phyloP scores from a whole-genome alignment of 2,329 filamentous ascomycete genomes.

The Aspergillus alliaceus region DNA sequence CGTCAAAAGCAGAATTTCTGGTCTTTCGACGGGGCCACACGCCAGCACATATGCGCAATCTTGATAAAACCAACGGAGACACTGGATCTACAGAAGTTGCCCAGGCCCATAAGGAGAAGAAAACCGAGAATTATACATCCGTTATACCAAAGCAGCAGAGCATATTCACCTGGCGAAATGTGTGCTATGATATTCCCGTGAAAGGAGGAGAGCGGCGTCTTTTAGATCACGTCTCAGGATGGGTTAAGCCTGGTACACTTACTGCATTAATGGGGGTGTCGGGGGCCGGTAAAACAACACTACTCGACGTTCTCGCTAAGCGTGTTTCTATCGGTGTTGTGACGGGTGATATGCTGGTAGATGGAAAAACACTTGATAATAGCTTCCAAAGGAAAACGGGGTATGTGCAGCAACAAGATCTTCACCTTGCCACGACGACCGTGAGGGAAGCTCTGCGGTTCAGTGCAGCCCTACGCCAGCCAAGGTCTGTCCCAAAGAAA shows the following conservation, averaged over 20 bases:
- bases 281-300: slow-evolving; percentile 63
- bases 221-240: slow-evolving; percentile 56
- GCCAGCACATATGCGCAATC: slow-evolving; percentile 36
- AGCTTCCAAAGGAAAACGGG: slow-evolving; percentile 66
- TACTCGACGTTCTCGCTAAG: slow-evolving; percentile 59
- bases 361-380: slow-evolving; percentile 56
- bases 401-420: slow-evolving; percentile 69
- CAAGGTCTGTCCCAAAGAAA: slow-evolving; percentile 63
- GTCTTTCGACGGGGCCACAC: slow-evolving; percentile 63
- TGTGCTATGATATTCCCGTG: slow-evolving; percentile 55
- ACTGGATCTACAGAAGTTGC: slow-evolving; percentile 15
- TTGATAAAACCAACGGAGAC: slow-evolving; percentile 24
- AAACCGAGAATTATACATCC: slow-evolving; percentile 17
- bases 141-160: slow-evolving; percentile 37
- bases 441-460: slow-evolving; percentile 86
- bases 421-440: slow-evolving; percentile 79
- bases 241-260: slow-evolving; percentile 57
- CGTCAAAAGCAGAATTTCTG: slow-evolving; percentile 66
- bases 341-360: slow-evolving; percentile 66
- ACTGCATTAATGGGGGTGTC: slow-evolving; percentile 63
- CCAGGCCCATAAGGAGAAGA: slow-evolving; percentile 10
- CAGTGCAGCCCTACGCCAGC: slow-evolving; percentile 79
- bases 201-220: slow-evolving; percentile 53
- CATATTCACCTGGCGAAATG: slow-evolving; percentile 54
- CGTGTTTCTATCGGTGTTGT: slow-evolving; percentile 63